Evolutionary conservation across 257 asterid species (phyloP), one percentile per base, ranked within the genome.

Genomic region (Solanum appendiculatum): DNA sequence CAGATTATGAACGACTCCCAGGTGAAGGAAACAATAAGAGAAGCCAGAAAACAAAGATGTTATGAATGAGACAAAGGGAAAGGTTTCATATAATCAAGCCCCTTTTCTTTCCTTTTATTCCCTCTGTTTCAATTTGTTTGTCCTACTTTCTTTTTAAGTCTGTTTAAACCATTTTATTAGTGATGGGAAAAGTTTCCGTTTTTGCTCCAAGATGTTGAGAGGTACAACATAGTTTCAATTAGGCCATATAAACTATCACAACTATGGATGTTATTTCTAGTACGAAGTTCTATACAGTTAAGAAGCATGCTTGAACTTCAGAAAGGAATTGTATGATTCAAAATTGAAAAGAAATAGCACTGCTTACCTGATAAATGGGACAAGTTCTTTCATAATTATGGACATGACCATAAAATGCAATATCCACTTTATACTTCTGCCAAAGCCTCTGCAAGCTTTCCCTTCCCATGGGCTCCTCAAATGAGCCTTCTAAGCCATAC

Each of bases 391-490:
- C 92, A 46, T 91, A 91, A 82, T 90, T 91, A 54, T 91, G 93
- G 70, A 91, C 93, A 86, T 91, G 93, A 51, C 93, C 93, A 36
- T 86, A 91, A 66, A 91, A 89, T 54, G 91, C 90, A 66, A 91
- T 87, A 73, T 91, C 93, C 63, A 91, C 93, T 83, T 89, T 91
- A 60, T 91, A 91, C 82, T 86, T 91, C 74, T 91, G 93, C 93
- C 93, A 91, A 21, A 91, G 93, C 87, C 36, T 91, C 87, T 91
- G 88, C 89, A 91, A 86, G 90, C 91, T 89, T 80, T 91, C 93
- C 86, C 93, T 89, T 34, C 93, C 93, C 93, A 89, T 91, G 18
- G 93, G 93, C 87, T 91, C 93, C n/a, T 86, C 90, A 83, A 91
- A 91, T 31, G 93, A 87, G 64, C 93, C 92, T 84, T 86, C 88